A percentile compares a stretch with the other conserved stretches of the same genome.
Conservation (phyloP, 768 basidiomycete species). For the Tulasnella sp. region DNA sequence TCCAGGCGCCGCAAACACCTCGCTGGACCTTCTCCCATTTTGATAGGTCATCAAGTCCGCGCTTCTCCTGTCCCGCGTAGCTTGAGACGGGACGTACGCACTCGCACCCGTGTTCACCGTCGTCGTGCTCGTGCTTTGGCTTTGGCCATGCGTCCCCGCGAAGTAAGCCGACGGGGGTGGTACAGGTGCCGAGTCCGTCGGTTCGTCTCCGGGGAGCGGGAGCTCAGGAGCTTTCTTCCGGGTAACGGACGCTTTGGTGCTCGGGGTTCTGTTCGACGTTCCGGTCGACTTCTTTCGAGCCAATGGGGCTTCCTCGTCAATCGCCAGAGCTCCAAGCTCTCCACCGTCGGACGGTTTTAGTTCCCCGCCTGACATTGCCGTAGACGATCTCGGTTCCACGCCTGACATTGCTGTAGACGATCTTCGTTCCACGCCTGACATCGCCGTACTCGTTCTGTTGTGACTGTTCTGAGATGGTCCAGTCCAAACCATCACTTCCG, state of each 20-base stretch:
- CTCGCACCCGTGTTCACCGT: background rate
- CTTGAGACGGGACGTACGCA: background rate
- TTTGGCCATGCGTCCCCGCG: background rate
- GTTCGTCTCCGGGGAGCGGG: background rate
- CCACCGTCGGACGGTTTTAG: too few species aligned
- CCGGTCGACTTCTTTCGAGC: background rate
- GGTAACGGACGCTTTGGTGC: background rate
- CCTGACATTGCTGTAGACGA: too few species aligned
- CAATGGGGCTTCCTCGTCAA: too few species aligned
- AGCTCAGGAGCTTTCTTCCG: background rate
- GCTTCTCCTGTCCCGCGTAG: background rate
- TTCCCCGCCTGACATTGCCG: too few species aligned
- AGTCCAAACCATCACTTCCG: background rate
- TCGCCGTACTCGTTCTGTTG: background rate
- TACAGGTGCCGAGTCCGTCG: background rate
- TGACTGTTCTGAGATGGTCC: background rate
- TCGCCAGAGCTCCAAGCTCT: too few species aligned
- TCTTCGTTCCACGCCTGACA: background rate
- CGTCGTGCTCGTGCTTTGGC: background rate
- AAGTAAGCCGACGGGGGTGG: background rate
- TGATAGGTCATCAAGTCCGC: background rate
- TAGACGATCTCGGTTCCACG: too few species aligned
- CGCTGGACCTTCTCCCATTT: background rate
- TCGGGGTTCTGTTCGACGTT: background rate
- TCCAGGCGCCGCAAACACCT: background rate